These are phyloP conservation scores for Puya raimondii DNA, from an alignment of 176 grass and related monocot species.

Conservation along the genomic window DNA sequence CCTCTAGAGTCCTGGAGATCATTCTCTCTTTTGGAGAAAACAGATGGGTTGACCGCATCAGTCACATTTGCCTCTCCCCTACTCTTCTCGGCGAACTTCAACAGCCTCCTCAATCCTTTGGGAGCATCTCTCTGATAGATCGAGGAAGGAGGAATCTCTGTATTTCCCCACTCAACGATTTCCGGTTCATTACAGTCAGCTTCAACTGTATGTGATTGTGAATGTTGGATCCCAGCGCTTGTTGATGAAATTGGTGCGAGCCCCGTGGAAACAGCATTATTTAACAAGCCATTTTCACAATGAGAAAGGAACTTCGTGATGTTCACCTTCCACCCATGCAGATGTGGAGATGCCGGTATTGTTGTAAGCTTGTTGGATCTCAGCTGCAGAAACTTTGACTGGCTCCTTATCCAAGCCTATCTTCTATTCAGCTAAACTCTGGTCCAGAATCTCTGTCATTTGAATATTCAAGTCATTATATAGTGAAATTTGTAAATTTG, in stretches of 20 bases:
- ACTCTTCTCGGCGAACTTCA: constrained; percentile 96
- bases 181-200: constrained; percentile 90
- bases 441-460: constrained; percentile 55
- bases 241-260: constrained; percentile 42
- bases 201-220: constrained; percentile 95
- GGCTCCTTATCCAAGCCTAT: constrained; percentile 29
- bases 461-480: constrained; percentile 81
- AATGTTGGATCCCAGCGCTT: constrained; percentile 77
- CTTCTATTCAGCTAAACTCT: constrained; percentile 44
- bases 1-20: constrained; percentile 74
- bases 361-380: constrained; percentile 56
- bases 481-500: constrained; percentile 72
- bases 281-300: constrained; percentile 38
- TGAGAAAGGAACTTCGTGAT: constrained; percentile 41
- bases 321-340: constrained; percentile 88
- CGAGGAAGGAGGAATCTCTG: constrained; percentile 84
- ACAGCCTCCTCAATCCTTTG: constrained; percentile 95
- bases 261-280: constrained; percentile 28
- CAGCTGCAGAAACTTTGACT: constrained; percentile 32
- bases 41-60: constrained; percentile 53
- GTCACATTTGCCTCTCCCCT: constrained; percentile 67
- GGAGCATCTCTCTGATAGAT: constrained; percentile 96
- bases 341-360: constrained; percentile 85
- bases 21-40: constrained; percentile 91
- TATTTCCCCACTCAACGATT: constrained; percentile 99